Base-by-base conservation (phyloP, 208 protist species). In the Herpetomonas tarakana region DNA sequence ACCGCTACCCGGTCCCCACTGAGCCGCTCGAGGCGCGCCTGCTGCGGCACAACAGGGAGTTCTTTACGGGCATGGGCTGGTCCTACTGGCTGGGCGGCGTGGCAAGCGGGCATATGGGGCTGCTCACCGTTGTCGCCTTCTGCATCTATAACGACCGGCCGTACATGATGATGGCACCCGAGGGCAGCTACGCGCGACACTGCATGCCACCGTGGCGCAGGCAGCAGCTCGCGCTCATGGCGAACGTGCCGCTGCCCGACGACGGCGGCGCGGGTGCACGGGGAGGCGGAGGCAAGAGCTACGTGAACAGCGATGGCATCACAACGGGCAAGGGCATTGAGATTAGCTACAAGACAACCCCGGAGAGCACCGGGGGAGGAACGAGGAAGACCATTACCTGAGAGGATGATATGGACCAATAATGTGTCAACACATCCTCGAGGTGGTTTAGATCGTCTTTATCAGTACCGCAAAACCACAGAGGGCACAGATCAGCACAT, bases 131-230 rank as follows among this genome's bases (percentile, higher is more conserved):
- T 60, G 78, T 91, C 19, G 31, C 50, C 3, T 88, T 94, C 62
- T 87, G 76, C 59, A 67, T 81, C 38, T 83, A 76, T 54, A 81
- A 71, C 52, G 70, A 92, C 39, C 71, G 85, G 0, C 80, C 83
- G 29, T 91, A 90, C 58, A 60, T 91, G 61, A 91, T 94, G 76
- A 94, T 94, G 88, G 74, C 76, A 7, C 88, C 88, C 16, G 52
- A 86, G 24, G 86, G 88, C 16, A 77, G 78, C 1, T 94, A 94
- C 58, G 65, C 81, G 24, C n/a, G 16, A 9, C 55, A 69, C 1
- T 94, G 88, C 68, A 89, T 92, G 85, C 88, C 88, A 3, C 59
- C 58, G 57, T 94, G 88, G 86, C 76, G 85, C 12, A 67, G 88
- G 41, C 76, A 86, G 49, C 73, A 84, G 54, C 53, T 92, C 31